A percentile compares a stretch with the other conserved stretches of the same genome.
phyloP scores from a whole-genome alignment of 108 stramenopile genomes.

The Nannochloropsis gaditana region DNA sequence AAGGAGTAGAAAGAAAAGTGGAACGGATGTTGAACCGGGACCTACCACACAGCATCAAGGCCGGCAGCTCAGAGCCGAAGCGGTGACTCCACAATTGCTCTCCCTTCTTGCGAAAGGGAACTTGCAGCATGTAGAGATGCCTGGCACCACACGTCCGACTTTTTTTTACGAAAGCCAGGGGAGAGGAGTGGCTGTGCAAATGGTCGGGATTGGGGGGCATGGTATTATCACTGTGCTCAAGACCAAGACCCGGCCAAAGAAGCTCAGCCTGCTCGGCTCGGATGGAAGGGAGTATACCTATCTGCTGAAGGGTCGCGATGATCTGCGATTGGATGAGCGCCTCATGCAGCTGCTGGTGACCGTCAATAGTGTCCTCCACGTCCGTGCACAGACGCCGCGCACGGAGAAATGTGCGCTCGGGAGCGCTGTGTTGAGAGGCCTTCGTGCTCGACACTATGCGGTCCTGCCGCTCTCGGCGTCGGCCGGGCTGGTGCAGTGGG shows the following conservation, averaged over 20 bases:
- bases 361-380: not conserved
- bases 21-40: not conserved
- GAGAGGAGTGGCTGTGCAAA: not conserved
- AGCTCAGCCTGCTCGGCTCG: not conserved
- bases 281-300: not conserved
- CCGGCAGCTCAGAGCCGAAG: not conserved
- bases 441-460: conserved; percentile 10
- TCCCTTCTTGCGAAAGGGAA: not conserved
- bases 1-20: not conserved
- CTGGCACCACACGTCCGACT: not conserved
- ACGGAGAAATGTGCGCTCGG: not conserved
- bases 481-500: conserved; percentile 18
- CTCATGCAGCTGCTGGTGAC: not conserved
- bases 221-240: not conserved
- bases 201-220: not conserved
- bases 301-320: not conserved
- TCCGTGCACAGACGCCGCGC: not conserved
- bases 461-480: not conserved
- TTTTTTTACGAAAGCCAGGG: not conserved
- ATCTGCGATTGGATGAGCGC: not conserved
- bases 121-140: not conserved
- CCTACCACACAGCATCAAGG: not conserved
- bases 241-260: conserved; percentile 17
- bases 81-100: conserved; percentile 8
- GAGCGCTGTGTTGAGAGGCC: not conserved